Percentiles rank a stretch among this genome's conserved stretches.
Evolutionary conservation across 108 stramenopile species (phyloP).

Genomic region (Epithemia pelagica): DNA sequence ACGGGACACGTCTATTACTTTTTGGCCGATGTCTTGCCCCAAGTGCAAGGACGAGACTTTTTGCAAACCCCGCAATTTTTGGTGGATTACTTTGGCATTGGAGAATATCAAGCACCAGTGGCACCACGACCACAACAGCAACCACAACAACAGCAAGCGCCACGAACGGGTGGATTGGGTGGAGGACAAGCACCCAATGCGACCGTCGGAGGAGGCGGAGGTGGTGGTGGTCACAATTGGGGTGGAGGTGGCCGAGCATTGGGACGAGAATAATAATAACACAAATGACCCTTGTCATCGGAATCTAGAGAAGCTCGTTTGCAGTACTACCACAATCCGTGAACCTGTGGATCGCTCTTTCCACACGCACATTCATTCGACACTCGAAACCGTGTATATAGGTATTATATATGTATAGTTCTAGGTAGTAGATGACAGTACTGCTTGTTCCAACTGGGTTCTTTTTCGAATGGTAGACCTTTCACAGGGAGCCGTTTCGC

Average conservation of each 20-base stretch:
- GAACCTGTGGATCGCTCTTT: too few species aligned
- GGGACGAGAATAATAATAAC: slow-evolving; percentile 19
- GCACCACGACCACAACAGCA: slow-evolving; percentile 18
- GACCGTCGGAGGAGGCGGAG: slow-evolving; percentile 7
- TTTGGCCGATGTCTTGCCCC: slow-evolving; percentile 78
- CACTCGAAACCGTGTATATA: too few species aligned
- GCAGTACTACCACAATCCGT: too few species aligned
- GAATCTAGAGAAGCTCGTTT: too few species aligned
- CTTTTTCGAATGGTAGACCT: too few species aligned
- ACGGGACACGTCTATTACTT: slow-evolving; percentile 87
- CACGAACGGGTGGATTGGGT: slow-evolving; percentile 7
- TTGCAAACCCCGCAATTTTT: slow-evolving; percentile 80
- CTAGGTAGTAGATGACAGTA: too few species aligned
- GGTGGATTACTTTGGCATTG: slow-evolving; percentile 74
- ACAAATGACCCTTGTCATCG: too few species aligned
- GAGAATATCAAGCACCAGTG: slow-evolving; percentile 59
- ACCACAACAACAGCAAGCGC: background rate
- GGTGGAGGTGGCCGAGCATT: slow-evolving; percentile 33
- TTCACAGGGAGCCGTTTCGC: too few species aligned
- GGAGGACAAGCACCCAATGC: slow-evolving; percentile 10
- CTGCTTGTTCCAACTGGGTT: too few species aligned
- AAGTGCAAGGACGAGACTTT: slow-evolving; percentile 74
- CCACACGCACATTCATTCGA: too few species aligned
- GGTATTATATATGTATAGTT: too few species aligned
- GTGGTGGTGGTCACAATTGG: slow-evolving; percentile 23